A percentile compares a stretch with the other conserved stretches of the same genome.
Conservation (phyloP, 2,329 filamentous ascomycete genomes). For the Talaromyces funiculosus region DNA sequence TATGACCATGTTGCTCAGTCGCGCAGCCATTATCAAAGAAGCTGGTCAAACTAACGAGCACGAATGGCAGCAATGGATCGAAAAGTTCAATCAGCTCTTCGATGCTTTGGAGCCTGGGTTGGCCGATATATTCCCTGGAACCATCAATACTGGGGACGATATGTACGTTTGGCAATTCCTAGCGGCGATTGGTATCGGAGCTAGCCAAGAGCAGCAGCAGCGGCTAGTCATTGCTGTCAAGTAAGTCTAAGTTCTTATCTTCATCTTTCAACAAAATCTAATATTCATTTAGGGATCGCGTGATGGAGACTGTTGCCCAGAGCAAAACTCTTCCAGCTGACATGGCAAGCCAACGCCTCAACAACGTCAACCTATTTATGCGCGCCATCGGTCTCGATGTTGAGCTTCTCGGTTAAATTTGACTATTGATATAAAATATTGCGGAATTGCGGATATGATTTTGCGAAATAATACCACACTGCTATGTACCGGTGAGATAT, state of each 20-base stretch:
- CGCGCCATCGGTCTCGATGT: slow-evolving; percentile 97
- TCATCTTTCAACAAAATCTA: slow-evolving; percentile 12
- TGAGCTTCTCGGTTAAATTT: slow-evolving; percentile 54
- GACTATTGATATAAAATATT: neutral
- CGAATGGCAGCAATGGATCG: slow-evolving; percentile 76
- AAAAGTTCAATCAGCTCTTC: slow-evolving; percentile 80
- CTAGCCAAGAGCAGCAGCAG: slow-evolving; percentile 90
- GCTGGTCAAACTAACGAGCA: slow-evolving; percentile 63
- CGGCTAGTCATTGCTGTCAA: slow-evolving; percentile 91
- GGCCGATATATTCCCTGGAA: slow-evolving; percentile 80
- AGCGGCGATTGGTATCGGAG: slow-evolving; percentile 88
- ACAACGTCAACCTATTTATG: slow-evolving; percentile 98
- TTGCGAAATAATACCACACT: neutral
- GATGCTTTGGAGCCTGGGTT: slow-evolving; percentile 78
- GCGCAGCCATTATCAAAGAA: slow-evolving; percentile 89
- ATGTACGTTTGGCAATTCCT: slow-evolving; percentile 98
- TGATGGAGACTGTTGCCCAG: slow-evolving; percentile 88
- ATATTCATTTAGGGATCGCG: slow-evolving; percentile 59
- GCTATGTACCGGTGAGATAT: neutral
- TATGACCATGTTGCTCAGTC: slow-evolving; percentile 88
- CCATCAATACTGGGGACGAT: slow-evolving; percentile 85
- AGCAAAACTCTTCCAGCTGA: slow-evolving; percentile 84
- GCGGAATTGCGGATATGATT: neutral
- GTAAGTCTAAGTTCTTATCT: slow-evolving; percentile 33
- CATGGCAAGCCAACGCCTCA: slow-evolving; percentile 74